phyloP scores from a whole-genome alignment of 305 asterid species.

The Ilex paraguariensis region DNA sequence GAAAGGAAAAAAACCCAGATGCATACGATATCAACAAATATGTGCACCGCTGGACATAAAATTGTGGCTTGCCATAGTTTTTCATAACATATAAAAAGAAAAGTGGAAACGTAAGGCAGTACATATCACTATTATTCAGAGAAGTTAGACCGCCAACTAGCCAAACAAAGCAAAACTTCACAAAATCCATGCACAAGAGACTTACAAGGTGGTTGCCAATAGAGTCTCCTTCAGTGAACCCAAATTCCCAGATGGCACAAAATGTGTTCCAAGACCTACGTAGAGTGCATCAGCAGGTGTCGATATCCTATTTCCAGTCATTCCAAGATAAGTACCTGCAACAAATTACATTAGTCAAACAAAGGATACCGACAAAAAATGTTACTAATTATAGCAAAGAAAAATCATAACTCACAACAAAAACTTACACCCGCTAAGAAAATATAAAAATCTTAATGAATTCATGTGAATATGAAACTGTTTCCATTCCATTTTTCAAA shows the following conservation, averaged over 20 bases:
- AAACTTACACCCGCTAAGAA: neutral
- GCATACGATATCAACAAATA: no score
- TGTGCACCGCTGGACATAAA: no score
- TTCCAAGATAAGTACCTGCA: conserved; percentile 92
- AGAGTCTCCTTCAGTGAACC: conserved; percentile 58
- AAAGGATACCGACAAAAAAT: conserved; percentile 4
- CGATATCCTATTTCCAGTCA: conserved; percentile 86
- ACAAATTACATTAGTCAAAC: conserved; percentile 4
- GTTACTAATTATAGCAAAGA: neutral
- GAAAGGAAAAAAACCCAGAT: no score
- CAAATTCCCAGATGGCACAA: conserved; percentile 79
- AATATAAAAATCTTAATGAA: no score
- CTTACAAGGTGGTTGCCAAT: conserved; percentile 64
- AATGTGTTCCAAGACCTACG: conserved; percentile 87
- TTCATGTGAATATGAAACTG: no score
- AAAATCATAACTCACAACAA: neutral
- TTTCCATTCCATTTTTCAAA: no score
- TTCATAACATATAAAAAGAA: neutral
- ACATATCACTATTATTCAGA: neutral
- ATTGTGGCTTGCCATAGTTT: neutral
- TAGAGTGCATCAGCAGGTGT: conserved; percentile 95
- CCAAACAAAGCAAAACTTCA: neutral
- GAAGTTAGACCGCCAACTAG: no score
- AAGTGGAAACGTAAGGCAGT: neutral
- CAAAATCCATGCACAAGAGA: neutral